Conservation (phyloP, 2,329 filamentous ascomycete species). For the Aspergillus spinulosporus region DNA sequence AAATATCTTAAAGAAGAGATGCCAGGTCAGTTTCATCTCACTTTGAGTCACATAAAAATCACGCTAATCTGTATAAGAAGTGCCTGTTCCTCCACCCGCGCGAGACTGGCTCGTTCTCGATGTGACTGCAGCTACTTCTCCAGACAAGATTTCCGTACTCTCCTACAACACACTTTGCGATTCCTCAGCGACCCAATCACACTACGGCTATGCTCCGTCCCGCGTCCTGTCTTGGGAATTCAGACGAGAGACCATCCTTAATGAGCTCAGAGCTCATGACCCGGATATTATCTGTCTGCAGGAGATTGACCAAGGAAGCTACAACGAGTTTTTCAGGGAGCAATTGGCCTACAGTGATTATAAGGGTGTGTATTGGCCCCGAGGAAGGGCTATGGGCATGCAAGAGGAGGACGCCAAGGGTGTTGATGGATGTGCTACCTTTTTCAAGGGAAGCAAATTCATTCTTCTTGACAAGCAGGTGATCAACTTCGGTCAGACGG, state of each 20-base stretch:
- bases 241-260: conserved; percentile 76
- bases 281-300: conserved; percentile 92
- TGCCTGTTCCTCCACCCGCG: conserved; percentile 72
- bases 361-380: conserved; percentile 91
- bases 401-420: conserved; percentile 78
- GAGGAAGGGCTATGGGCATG: conserved; percentile 89
- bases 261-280: conserved; percentile 74
- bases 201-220: conserved; percentile 88
- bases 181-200: conserved; percentile 78
- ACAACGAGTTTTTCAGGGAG: conserved; percentile 87
- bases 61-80: conserved; percentile 47
- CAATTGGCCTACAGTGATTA: conserved; percentile 84
- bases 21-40: conserved; percentile 64
- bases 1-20: conserved; percentile 79
- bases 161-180: conserved; percentile 97
- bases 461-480: conserved; percentile 91
- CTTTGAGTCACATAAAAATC: neutral
- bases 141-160: conserved; percentile 75
- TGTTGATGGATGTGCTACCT: conserved; percentile 96
- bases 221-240: conserved; percentile 83
- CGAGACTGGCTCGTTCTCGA: conserved; percentile 78
- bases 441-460: conserved; percentile 94
- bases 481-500: conserved; percentile 86
- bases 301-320: conserved; percentile 88
- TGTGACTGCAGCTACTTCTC: conserved; percentile 47